phyloP scores from a whole-genome alignment of 306 rosid species.

The Casuarina cunninghamiana region DNA sequence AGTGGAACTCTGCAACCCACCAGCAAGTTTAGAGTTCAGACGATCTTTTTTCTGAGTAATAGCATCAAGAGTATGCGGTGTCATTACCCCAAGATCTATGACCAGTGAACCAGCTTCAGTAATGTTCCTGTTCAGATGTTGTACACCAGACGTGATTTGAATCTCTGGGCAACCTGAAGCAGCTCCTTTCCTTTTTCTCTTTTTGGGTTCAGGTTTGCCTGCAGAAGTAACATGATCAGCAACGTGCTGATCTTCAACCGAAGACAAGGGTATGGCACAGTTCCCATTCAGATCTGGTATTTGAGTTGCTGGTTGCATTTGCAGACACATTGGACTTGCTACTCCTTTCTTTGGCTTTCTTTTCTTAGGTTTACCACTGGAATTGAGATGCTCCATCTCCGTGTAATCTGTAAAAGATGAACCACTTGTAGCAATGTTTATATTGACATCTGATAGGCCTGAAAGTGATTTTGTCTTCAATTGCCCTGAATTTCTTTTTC shows the following conservation, averaged over 20 bases:
- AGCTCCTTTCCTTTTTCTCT: constrained; percentile 39
- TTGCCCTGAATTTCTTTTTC: constrained; percentile 31
- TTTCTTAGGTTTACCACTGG: constrained; percentile 32
- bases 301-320: constrained; percentile 31
- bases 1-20: constrained; percentile 10
- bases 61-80: constrained; percentile 19
- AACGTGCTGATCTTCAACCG: constrained; percentile 30
- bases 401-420: constrained; percentile 26
- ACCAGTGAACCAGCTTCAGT: constrained; percentile 40
- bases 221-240: constrained; percentile 32
- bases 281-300: constrained; percentile 54
- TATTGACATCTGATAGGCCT: constrained; percentile 56
- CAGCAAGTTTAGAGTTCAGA: constrained; percentile 24
- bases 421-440: constrained; percentile 23
- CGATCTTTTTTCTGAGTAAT: constrained; percentile 18
- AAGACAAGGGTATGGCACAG: constrained; percentile 14
- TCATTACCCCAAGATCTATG: constrained; percentile 37
- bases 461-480: constrained; percentile 58
- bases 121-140: constrained; percentile 14
- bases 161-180: constrained; percentile 12
- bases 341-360: constrained; percentile 36
- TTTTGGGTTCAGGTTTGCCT: constrained; percentile 35
- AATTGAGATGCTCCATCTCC: constrained; percentile 1
- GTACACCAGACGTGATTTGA: constrained; percentile 17
- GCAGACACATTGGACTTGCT: constrained; percentile 23